Conservation (phyloP, 31 red algal genomes). For the Porphyra umbilicalis region DNA sequence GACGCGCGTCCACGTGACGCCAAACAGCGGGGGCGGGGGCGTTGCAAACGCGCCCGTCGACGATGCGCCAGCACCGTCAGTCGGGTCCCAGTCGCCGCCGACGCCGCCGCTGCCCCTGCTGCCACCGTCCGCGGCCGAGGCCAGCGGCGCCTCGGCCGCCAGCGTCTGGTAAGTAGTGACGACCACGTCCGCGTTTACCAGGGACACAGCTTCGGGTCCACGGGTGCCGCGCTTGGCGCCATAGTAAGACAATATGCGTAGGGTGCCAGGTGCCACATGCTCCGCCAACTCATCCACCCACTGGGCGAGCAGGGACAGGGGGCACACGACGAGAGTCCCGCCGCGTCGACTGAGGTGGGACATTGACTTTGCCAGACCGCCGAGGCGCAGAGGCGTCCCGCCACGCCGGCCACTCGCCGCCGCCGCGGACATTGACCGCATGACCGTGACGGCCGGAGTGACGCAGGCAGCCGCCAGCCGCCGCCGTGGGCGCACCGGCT, state of each 20-base stretch:
- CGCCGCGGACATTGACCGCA: not conserved
- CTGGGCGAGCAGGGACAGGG: conserved; percentile 78
- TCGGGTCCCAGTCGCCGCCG: not conserved
- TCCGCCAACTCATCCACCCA: conserved; percentile 77
- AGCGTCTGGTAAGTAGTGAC: conserved; percentile 91
- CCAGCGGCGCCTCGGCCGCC: conserved; percentile 40
- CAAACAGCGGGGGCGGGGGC: conserved; percentile 35
- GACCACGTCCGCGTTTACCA: conserved; percentile 70
- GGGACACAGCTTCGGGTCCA: conserved; percentile 18
- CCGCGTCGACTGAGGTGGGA: conserved; percentile 17
- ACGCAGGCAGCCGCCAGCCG: not conserved
- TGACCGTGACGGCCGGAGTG: not conserved
- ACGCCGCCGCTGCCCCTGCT: not conserved
- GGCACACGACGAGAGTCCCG: conserved; percentile 90
- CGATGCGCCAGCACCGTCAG: not conserved
- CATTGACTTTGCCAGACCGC: conserved; percentile 50
- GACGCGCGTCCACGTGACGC: conserved; percentile 75
- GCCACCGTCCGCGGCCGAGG: not conserved
- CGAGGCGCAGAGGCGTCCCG: conserved; percentile 19
- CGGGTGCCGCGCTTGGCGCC: conserved; percentile 27
- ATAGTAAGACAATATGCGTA: conserved; percentile 41
- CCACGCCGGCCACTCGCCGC: not conserved
- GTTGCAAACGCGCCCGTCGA: not conserved
- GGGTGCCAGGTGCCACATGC: conserved; percentile 40
- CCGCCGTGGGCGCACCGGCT: not conserved